These are phyloP conservation scores for Noccaea caerulescens DNA, from an alignment of 345 rosid genomes.

Conservation along the genomic window DNA sequence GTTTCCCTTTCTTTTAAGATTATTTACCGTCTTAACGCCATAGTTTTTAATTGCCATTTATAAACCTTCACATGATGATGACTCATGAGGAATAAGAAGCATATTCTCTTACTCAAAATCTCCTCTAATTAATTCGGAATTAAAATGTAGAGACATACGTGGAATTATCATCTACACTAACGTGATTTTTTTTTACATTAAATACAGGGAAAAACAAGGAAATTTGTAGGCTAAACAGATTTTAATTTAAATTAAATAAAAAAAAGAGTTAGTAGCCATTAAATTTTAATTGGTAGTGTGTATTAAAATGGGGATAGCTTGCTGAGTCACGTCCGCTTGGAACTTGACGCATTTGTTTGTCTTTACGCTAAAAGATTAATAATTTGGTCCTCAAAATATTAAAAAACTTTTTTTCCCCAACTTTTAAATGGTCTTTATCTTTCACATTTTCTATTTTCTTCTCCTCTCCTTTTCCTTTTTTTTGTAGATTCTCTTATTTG, in stretches of 20 bases:
- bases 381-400: slow-evolving; percentile 1
- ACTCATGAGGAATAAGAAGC: not conserved
- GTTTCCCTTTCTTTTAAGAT: slow-evolving; percentile 15
- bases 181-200: not conserved
- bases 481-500: not conserved
- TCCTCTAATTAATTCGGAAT: not conserved
- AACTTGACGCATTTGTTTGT: slow-evolving; percentile 22
- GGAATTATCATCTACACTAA: not conserved
- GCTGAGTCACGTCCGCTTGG: slow-evolving; percentile 42
- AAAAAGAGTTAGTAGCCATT: not conserved
- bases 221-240: not conserved
- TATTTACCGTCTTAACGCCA: not conserved
- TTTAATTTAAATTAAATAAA: not conserved
- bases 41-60: not conserved
- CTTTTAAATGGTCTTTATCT: not conserved
- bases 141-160: not conserved
- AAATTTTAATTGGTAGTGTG: not conserved
- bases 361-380: slow-evolving; percentile 23
- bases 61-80: not conserved
- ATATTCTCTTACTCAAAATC: not conserved
- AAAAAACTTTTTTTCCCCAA: too few relatives aligned
- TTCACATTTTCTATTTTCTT: not conserved
- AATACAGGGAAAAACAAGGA: not conserved
- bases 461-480: not conserved
- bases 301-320: slow-evolving; percentile 19